These are phyloP conservation scores for Candida xiaguanensis DNA, from an alignment of 805 yeast genomes.

Conservation along the genomic window DNA sequence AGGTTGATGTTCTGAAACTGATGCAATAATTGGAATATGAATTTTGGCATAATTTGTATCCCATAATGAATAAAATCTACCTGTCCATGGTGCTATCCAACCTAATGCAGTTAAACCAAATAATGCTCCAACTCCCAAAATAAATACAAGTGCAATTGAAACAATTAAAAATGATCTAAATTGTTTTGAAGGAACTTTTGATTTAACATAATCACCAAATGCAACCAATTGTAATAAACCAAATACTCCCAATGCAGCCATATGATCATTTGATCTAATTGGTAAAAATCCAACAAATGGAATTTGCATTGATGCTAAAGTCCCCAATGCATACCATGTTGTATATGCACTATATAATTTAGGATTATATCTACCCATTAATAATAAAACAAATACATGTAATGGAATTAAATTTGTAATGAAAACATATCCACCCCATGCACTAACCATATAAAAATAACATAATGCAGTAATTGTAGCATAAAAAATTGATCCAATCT, in stretches of 20 bases:
- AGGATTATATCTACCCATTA: conserved; percentile 91
- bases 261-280: conserved; percentile 94
- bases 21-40: conserved; percentile 97
- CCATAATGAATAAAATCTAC: conserved; percentile 97
- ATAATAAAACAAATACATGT: conserved; percentile 82
- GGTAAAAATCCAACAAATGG: conserved; percentile 98
- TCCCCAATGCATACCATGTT: conserved; percentile 96
- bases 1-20: conserved; percentile 99
- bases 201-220: conserved; percentile 74
- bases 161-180: conserved; percentile 67
- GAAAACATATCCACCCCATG: conserved; percentile 99
- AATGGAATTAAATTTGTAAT: conserved; percentile 96
- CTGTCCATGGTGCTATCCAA: conserved; percentile 98
- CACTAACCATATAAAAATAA: conserved; percentile 98
- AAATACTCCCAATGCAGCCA: conserved; percentile 97
- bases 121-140: conserved; percentile 66
- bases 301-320: conserved; percentile 98
- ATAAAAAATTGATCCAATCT: conserved; percentile 83
- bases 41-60: conserved; percentile 96
- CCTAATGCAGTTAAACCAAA: conserved; percentile 84
- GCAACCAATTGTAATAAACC: conserved; percentile 91
- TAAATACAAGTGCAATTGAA: conserved; percentile 52
- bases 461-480: conserved; percentile 80
- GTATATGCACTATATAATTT: conserved; percentile 86
- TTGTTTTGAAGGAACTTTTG: conserved; percentile 65